Base-by-base conservation (phyloP, 2,329 filamentous ascomycete genomes). In the Paracamarosporium sp. region DNA sequence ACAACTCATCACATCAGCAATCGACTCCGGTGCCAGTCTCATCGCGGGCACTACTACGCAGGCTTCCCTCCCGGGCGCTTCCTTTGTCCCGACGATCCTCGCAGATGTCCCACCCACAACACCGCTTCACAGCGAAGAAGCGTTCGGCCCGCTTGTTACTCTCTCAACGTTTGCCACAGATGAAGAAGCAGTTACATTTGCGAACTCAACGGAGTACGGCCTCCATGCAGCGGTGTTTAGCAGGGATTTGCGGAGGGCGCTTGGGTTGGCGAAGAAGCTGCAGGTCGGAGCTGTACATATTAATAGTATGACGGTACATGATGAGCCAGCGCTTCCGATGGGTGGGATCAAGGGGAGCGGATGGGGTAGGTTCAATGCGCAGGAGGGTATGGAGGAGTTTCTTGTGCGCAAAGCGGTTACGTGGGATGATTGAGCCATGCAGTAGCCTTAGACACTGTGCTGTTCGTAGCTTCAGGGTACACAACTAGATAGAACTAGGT, bases 301-400 rank as follows among this genome's bases (percentile, higher is more conserved):
- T 20, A 66, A 68, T 44, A 60, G 54, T 24, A 61, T 58, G 51
- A 67, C 57, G 12, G 55, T 62, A n/a, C 62, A 63, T 48, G 59
- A 64, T 52, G 62, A 65, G 50, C 45, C 56, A 13, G 40, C 48
- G 13, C 24, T 67, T 52, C 64, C 62, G 22, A 56, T 62, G 35
- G 62, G 64, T 12, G 60, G 59, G 0, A 53, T 55, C 5, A 67
- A 65, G 35, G 44, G 36, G n/a, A 54, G 45, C 40, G 60, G 64
- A n/a, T 63, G 56, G 61, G 62, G 62, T 4, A 33, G 60, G 35
- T 66, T 66, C 38, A 60, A 60, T 51, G 56, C 56, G 5, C 31
- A n/a, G 15, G 50, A 60, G 31, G 56, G 60, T 3, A 51, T 59
- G 46, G 51, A 62, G n/a, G 60, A 62, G 38, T 62, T 59, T 47